Evolutionary conservation across 768 basidiomycete species (phyloP).

Genomic region (Pleurotus citrinopileatus): DNA sequence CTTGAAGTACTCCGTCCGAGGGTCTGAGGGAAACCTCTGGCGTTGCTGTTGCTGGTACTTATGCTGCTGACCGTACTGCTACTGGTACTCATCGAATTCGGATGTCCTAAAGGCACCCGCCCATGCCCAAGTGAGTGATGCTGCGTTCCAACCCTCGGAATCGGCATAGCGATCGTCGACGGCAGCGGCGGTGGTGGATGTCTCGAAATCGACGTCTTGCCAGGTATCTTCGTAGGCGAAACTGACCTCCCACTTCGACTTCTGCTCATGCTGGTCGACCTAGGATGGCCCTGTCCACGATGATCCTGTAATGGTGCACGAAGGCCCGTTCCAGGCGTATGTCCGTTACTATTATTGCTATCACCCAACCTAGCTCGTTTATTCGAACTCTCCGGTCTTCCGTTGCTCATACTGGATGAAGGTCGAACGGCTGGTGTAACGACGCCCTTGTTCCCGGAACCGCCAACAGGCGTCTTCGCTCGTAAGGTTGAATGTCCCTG

Average conservation of each 20-base stretch:
- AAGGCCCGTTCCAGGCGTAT: slow-evolving; percentile 13
- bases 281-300: slow-evolving; percentile 26
- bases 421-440: slow-evolving; percentile 67
- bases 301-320: slow-evolving; percentile 41
- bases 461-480: slow-evolving; percentile 25
- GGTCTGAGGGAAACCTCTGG: slow-evolving; percentile 18
- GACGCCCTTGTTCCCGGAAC: slow-evolving; percentile 29
- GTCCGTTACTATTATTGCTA: slow-evolving; percentile 11
- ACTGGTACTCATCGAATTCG: not conserved
- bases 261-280: not conserved
- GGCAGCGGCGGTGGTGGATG: slow-evolving; percentile 24
- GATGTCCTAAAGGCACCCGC: slow-evolving; percentile 33
- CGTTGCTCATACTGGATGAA: slow-evolving; percentile 37
- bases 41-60: no score
- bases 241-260: slow-evolving; percentile 24
- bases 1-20: slow-evolving; percentile 18
- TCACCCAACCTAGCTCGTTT: slow-evolving; percentile 63
- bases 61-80: not conserved
- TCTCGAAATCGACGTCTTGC: slow-evolving; percentile 29
- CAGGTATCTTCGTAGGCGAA: slow-evolving; percentile 52
- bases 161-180: slow-evolving; percentile 41
- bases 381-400: slow-evolving; percentile 31
- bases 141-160: slow-evolving; percentile 48
- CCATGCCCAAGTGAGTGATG: slow-evolving; percentile 59
- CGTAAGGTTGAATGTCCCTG: slow-evolving; percentile 32